Base-by-base conservation (phyloP, 139 green algal species). In the Astrephomene gubernaculifera region DNA sequence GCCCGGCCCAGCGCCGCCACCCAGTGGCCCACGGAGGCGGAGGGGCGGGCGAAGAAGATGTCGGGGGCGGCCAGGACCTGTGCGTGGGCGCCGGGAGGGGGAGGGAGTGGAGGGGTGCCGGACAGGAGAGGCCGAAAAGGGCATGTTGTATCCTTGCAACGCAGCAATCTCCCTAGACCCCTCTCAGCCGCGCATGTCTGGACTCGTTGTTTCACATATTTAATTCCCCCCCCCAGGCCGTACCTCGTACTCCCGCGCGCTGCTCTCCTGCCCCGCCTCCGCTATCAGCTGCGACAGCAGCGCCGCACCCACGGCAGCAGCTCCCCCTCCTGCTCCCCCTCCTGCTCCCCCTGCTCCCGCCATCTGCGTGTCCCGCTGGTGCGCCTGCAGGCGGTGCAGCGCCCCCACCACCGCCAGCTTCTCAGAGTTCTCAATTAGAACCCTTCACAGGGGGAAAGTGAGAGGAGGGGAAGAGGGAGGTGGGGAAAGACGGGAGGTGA, bases 381-480 rank as follows among this genome's bases (percentile, higher is more conserved):
- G 76, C 14, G 39, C 60, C 76, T 85, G 79, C 60, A 83, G 74
- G 2, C 64, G 53, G 19, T 87, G 79, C 79, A 91, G 63, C 2
- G 49, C 69, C 36, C 1, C 53, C 4, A 54, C 88, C 43, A 89
- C 88, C 31, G 83, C 83, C 61, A 91, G 83, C 88, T 91, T 91
- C 83, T 91, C 88, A 0, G 64, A 61, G 79, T 91, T 91, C 69
- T 89, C 88, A n/a, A 87, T 29, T 64, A 89, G 27, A 27, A 68
- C 52, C 54, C 76, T 72, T 25, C 8, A n/a, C n/a, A n/a, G n/a
- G n/a, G 24, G 54, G 22, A 21, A 65, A 24, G 12, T 24, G 22
- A 65, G 54, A 8, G 22, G 54, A 65, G 54, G 54, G 54, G 17
- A 65, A 65, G 54, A 24, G 54, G 17, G 54, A 29, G 54, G 54